Evolutionary conservation across 805 yeast genomes (phyloP).

Genomic region (Wickerhamomyces queroliae): DNA sequence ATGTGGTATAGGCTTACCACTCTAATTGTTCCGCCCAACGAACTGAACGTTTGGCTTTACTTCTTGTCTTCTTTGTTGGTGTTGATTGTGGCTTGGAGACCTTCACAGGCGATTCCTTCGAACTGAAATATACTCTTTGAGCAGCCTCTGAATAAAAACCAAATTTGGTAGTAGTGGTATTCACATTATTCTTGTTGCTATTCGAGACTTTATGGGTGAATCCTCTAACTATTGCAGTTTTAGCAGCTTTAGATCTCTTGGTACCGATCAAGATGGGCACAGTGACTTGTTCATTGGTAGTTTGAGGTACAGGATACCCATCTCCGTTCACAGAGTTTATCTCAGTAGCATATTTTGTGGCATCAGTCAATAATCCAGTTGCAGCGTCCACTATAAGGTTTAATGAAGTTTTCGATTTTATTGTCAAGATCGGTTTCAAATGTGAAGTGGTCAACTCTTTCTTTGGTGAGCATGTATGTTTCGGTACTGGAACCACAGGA

Average conservation of each 20-base stretch:
- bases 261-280: constrained; percentile 34
- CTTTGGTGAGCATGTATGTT: constrained; percentile 13
- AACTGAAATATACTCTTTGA: neutral
- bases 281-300: constrained; percentile 50
- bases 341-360: constrained; percentile 66
- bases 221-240: constrained; percentile 15
- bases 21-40: constrained; percentile 3
- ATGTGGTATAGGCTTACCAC: neutral
- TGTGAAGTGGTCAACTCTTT: constrained; percentile 1
- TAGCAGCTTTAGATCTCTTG: constrained; percentile 11
- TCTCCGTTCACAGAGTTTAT: constrained; percentile 56
- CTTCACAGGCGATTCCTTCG: neutral
- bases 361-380: constrained; percentile 55
- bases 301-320: constrained; percentile 58
- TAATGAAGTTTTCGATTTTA: constrained; percentile 9
- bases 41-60: neutral
- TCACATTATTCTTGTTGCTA: neutral
- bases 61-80: neutral
- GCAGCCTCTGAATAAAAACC: neutral
- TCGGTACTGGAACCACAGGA: neutral
- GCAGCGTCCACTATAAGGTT: constrained; percentile 56
- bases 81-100: neutral
- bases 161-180: neutral
- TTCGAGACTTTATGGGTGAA: neutral
- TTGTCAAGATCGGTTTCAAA: constrained; percentile 8